Conservation (phyloP, 1,284 basidiomycete species). For the Pholiota adiposa region DNA sequence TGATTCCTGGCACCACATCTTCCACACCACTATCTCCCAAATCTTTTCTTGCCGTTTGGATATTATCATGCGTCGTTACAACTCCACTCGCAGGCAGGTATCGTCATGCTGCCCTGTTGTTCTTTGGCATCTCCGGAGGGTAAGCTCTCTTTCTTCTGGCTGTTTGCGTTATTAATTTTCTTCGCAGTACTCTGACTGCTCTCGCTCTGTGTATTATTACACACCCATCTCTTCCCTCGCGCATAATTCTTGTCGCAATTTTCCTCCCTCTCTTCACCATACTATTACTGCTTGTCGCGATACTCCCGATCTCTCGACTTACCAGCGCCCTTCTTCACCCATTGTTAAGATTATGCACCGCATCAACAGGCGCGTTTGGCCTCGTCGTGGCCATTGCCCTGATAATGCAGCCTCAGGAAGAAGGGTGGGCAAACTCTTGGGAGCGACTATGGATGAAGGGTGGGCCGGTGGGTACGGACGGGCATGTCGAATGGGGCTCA, state of each 20-base stretch:
- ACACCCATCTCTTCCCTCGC: constrained; percentile 61
- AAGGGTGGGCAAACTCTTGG: constrained; percentile 64
- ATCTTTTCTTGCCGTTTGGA: constrained; percentile 63
- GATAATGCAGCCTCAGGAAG: constrained; percentile 45
- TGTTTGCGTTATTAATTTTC: neutral
- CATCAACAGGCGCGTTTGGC: constrained; percentile 63
- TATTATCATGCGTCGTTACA: constrained; percentile 51
- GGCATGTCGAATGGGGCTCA: constrained; percentile 47
- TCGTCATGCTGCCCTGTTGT: constrained; percentile 34
- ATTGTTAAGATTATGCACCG: constrained; percentile 51
- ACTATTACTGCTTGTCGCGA: constrained; percentile 46
- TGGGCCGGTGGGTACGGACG: constrained; percentile 31
- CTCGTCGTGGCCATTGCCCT: constrained; percentile 57
- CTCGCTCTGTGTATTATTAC: constrained; percentile 58
- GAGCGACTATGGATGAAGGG: constrained; percentile 57
- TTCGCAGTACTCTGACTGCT: constrained; percentile 48
- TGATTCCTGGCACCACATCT: constrained; percentile 56
- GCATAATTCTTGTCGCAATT: constrained; percentile 54
- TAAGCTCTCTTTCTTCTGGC: constrained; percentile 29
- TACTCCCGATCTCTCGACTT: constrained; percentile 53
- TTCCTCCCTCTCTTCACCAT: constrained; percentile 52
- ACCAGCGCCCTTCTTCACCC: constrained; percentile 44
- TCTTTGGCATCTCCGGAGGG: constrained; percentile 57
- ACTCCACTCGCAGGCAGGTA: constrained; percentile 49
- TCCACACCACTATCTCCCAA: constrained; percentile 47